phyloP scores from a whole-genome alignment of 495 filamentous ascomycete species.

The Sporormia fimetaria region DNA sequence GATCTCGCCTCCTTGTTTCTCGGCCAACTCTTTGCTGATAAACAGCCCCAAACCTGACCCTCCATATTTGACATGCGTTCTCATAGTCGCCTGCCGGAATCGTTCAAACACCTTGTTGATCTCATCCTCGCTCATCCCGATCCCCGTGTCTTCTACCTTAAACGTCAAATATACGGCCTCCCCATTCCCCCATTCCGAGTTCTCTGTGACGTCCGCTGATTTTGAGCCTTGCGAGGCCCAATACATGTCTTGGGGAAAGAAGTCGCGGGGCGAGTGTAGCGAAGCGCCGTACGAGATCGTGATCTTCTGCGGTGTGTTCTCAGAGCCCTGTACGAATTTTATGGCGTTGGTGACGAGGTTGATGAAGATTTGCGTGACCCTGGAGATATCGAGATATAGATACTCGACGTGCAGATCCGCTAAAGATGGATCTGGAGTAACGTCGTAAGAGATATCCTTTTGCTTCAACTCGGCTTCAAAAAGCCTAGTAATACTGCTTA shows the following conservation, averaged over 20 bases:
- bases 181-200: constrained; percentile 24
- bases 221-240: constrained; percentile 28
- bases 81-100: constrained; percentile 22
- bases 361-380: constrained; percentile 30
- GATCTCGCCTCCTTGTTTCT: constrained; percentile 75
- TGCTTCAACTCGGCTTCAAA: constrained; percentile 31
- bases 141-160: constrained; percentile 19
- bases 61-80: constrained; percentile 47
- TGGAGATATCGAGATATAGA: constrained; percentile 25
- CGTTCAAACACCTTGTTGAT: constrained; percentile 21
- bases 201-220: constrained; percentile 37
- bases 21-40: constrained; percentile 64
- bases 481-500: constrained; percentile 23
- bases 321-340: constrained; percentile 27
- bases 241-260: constrained; percentile 31
- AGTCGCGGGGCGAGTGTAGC: constrained; percentile 36
- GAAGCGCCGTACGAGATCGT: constrained; percentile 22
- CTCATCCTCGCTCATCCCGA: constrained; percentile 16
- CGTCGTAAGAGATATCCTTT: constrained; percentile 17
- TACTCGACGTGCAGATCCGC: constrained; percentile 20
- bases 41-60: constrained; percentile 76
- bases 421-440: constrained; percentile 20
- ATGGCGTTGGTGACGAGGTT: constrained; percentile 34
- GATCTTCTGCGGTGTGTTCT: constrained; percentile 28
- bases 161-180: constrained; percentile 18